phyloP scores from a whole-genome alignment of 306 rosid genomes.

The Luffa acutangula region DNA sequence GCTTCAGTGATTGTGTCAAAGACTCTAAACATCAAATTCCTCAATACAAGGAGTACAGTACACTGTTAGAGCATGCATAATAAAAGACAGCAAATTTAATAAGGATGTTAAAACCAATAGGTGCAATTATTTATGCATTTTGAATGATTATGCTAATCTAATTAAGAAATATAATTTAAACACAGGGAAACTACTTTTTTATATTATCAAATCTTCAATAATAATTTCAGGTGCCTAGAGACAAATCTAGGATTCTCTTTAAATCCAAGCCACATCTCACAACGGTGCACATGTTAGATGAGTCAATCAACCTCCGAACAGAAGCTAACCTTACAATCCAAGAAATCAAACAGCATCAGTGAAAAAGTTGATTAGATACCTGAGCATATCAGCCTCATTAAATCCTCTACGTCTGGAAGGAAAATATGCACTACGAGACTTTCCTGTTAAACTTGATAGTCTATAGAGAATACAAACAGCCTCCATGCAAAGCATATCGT shows the following conservation, averaged over 20 bases:
- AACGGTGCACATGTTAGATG: neutral
- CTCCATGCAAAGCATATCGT: constrained; percentile 12
- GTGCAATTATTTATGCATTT: neutral
- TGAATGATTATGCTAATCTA: neutral
- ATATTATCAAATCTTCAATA: neutral
- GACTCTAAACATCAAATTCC: neutral
- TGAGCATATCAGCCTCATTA: constrained; percentile 8
- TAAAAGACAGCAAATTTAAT: neutral
- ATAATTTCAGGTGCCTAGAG: neutral
- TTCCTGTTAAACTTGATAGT: neutral
- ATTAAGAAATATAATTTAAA: neutral
- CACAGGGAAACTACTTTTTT: neutral
- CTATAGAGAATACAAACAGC: constrained; percentile 14
- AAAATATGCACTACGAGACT: neutral
- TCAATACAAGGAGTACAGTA: neutral
- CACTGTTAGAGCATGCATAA: neutral
- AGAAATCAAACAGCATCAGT: neutral
- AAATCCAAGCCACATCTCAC: neutral
- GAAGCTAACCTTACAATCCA: neutral
- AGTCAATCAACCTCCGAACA: neutral
- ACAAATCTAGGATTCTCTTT: neutral
- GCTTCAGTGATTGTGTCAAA: neutral
- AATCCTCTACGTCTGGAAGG: constrained; percentile 1
- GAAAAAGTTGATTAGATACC: constrained; percentile 9
- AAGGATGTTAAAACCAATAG: neutral